Conservation (phyloP, 1,139 yeast genomes). For the Kodamaea anthophila region DNA sequence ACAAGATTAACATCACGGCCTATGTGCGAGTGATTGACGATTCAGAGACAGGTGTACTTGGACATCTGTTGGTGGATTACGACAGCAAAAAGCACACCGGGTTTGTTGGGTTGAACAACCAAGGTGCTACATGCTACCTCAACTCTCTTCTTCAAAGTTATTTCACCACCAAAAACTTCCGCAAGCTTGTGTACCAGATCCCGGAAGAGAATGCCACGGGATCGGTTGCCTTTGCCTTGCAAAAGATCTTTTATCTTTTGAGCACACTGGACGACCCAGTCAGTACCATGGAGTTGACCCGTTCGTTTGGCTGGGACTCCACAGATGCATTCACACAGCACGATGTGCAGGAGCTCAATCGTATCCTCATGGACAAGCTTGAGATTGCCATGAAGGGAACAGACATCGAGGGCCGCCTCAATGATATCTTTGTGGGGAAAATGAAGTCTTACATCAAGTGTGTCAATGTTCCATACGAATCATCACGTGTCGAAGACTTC, state of each 20-base stretch:
- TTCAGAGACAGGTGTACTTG: constrained; percentile 82
- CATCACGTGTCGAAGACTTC: constrained; percentile 86
- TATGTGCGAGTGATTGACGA: constrained; percentile 76
- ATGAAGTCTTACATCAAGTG: constrained; percentile 95
- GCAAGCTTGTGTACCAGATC: constrained; percentile 81
- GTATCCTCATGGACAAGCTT: constrained; percentile 90
- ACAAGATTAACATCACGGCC: constrained; percentile 65
- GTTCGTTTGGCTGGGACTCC: constrained; percentile 95
- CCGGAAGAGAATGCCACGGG: constrained; percentile 45
- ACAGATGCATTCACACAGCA: constrained; percentile 96
- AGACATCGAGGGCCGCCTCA: constrained; percentile 69
- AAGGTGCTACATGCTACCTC: constrained; percentile 96
- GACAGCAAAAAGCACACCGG: constrained; percentile 87
- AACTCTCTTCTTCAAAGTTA: constrained; percentile 89
- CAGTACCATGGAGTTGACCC: constrained; percentile 80
- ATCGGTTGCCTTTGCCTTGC: constrained; percentile 78
- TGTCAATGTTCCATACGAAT: constrained; percentile 90
- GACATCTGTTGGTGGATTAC: constrained; percentile 83
- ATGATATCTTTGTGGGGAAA: constrained; percentile 87
- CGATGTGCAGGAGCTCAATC: constrained; percentile 93
- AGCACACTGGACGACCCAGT: constrained; percentile 70
- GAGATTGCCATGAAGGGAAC: constrained; percentile 93
- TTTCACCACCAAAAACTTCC: constrained; percentile 74
- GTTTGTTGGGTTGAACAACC: constrained; percentile 87
- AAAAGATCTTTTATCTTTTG: constrained; percentile 76